phyloP scores from a whole-genome alignment of 208 protist species.

The Trypanosomatidae sp. region DNA sequence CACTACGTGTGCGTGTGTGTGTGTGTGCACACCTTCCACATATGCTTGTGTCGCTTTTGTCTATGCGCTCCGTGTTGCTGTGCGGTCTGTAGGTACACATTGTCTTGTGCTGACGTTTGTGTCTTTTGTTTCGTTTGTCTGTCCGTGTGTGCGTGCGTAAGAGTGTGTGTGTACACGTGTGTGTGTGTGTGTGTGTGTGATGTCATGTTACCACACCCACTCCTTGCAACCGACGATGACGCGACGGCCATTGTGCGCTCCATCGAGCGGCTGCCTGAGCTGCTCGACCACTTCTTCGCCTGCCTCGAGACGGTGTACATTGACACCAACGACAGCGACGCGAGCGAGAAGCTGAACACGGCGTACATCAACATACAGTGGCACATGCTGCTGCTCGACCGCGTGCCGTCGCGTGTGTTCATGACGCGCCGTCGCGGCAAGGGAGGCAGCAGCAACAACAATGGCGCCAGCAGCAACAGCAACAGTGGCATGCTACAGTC shows the following conservation, averaged over 20 bases:
- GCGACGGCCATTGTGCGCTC: slow-evolving; percentile 58
- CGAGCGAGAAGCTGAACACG: background rate
- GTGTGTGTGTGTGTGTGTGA: background rate
- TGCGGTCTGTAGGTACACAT: no score
- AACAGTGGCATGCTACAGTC: no score
- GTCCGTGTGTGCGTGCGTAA: no score
- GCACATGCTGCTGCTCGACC: slow-evolving; percentile 13
- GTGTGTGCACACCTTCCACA: no score
- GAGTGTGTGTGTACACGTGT: background rate
- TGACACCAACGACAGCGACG: slow-evolving; percentile 1
- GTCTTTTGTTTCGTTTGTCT: no score
- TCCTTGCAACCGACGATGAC: slow-evolving; percentile 82
- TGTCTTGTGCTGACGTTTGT: no score
- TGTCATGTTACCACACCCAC: slow-evolving; percentile 66
- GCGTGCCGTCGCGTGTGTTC: slow-evolving; percentile 1
- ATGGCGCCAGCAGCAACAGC: no score
- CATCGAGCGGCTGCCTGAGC: slow-evolving; percentile 32
- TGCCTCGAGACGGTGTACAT: slow-evolving; percentile 30
- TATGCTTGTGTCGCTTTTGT: no score
- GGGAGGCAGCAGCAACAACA: no score
- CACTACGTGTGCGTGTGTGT: no score
- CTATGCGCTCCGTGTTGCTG: no score
- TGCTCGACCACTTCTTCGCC: slow-evolving; percentile 56
- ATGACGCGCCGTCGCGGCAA: no score
- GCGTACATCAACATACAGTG: slow-evolving; percentile 18